A percentile compares a stretch with the other conserved stretches of the same genome.
These are phyloP conservation scores for Ganoderma leucocontextum DNA, from an alignment of 1,284 basidiomycete genomes.

Conservation along the genomic window DNA sequence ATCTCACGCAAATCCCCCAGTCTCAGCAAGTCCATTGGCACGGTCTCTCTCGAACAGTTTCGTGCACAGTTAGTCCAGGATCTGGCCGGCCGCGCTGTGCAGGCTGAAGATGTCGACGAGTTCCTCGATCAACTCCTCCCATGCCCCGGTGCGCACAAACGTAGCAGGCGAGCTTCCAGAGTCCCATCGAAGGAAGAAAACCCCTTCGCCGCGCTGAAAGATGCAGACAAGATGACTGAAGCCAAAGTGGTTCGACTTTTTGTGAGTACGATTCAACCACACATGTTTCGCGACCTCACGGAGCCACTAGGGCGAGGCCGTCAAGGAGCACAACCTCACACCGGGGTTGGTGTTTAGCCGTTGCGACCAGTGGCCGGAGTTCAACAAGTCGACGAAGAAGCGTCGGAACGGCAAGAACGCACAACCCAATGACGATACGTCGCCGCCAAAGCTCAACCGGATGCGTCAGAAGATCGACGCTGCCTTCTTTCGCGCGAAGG, in stretches of 20 bases:
- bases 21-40: no score
- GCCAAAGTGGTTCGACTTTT: not conserved
- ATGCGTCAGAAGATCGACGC: conserved; percentile 10
- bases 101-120: no score
- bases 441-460: not conserved
- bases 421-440: not conserved
- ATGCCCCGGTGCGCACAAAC: no score
- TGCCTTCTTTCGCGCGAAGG: not conserved
- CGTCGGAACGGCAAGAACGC: not conserved
- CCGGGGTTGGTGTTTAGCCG: not conserved
- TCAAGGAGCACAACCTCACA: not conserved
- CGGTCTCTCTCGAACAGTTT: no score
- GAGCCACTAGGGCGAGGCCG: not conserved
- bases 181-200: not conserved
- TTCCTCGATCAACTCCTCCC: no score
- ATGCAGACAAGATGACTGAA: not conserved
- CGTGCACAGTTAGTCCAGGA: no score
- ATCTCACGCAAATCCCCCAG: no score
- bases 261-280: not conserved
- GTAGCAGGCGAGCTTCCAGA: no score
- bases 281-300: not conserved
- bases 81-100: no score
- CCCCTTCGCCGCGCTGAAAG: not conserved
- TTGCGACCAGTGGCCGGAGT: not conserved
- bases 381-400: not conserved